Evolutionary conservation across 345 rosid genomes (phyloP).

Genomic region (Euclidium syriacum): DNA sequence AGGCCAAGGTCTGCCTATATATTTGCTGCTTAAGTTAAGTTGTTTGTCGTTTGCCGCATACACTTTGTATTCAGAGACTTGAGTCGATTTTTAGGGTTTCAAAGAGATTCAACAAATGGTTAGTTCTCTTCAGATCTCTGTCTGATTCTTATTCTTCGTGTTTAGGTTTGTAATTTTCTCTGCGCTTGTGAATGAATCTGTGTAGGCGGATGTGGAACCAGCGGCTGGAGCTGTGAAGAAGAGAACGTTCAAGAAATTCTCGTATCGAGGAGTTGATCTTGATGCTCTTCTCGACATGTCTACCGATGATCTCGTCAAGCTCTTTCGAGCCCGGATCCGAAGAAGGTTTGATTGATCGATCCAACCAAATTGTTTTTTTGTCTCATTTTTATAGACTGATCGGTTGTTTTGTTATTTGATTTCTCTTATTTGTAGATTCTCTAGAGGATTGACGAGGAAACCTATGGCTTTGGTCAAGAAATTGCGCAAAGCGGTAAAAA

Average conservation of each 20-base stretch:
- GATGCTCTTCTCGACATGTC: constrained; percentile 72
- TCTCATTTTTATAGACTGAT: not conserved
- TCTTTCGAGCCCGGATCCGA: constrained; percentile 51
- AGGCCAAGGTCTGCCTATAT: too few species aligned
- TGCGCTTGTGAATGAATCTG: too few species aligned
- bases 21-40: too few species aligned
- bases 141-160: too few species aligned
- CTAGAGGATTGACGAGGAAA: constrained; percentile 61
- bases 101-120: too few species aligned
- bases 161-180: too few species aligned
- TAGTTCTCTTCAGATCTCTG: too few species aligned
- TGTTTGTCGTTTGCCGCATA: too few species aligned
- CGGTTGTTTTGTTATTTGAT: not conserved
- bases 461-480: constrained; percentile 70
- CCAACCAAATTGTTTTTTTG: not conserved
- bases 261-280: constrained; percentile 69
- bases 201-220: constrained; percentile 45
- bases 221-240: constrained; percentile 45
- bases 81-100: too few species aligned
- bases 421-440: constrained; percentile 40
- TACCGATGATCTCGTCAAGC: constrained; percentile 67
- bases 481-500: constrained; percentile 52
- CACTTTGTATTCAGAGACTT: too few species aligned
- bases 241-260: constrained; percentile 78
- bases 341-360: constrained; percentile 41